Base-by-base conservation (phyloP, 192 early-diverging fungal genomes). In the Gonapodya prolifera region DNA sequence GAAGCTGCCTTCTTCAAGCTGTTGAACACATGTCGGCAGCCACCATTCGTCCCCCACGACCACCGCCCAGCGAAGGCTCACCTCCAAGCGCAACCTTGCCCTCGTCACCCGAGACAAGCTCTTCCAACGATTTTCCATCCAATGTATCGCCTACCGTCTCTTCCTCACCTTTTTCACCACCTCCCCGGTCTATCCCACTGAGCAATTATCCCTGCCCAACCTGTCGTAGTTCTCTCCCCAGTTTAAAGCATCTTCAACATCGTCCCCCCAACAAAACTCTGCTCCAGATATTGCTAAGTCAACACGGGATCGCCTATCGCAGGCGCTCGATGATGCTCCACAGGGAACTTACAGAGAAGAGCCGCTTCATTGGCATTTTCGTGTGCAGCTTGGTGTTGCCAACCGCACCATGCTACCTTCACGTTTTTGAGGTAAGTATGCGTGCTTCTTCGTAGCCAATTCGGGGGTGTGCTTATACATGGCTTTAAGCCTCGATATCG, bases 351-450 rank as follows among this genome's bases (percentile, higher is more conserved):
- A 85, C 70, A 77, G 81, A 32, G 33, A 78, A 61, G 2, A 77
- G 80, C 32, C 69, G 79, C 30, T 78, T 86, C 75, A 83, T 86
- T 17, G 89, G 89, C 0, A 83, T 92, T 0, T 88, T 92, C 78
- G 80, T 88, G 69, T 85, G 83, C 78, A 83, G 82, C 0, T 80
- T 91, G 33, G 81, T 87, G 17, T 86, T 90, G 29, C 91, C 91
- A 17, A 82, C 81, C 30, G 84, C 86, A 71, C 88, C 86, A 0
- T 87, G 85, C 69, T 88, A 83, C 33, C 83, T 92, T 31, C 85
- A 91, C 75, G 78, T 92, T 34, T 91, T 89, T 75, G 91, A 61
- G 71, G 71, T 73, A 29, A 73, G 31, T 30, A 16, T 29, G 18
- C 13, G 18, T 16, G 18, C 71, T 30, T 73, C 31, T 73, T 73